These are phyloP conservation scores for Eucalyptus melliodora DNA, from an alignment of 345 rosid genomes.

Conservation along the genomic window DNA sequence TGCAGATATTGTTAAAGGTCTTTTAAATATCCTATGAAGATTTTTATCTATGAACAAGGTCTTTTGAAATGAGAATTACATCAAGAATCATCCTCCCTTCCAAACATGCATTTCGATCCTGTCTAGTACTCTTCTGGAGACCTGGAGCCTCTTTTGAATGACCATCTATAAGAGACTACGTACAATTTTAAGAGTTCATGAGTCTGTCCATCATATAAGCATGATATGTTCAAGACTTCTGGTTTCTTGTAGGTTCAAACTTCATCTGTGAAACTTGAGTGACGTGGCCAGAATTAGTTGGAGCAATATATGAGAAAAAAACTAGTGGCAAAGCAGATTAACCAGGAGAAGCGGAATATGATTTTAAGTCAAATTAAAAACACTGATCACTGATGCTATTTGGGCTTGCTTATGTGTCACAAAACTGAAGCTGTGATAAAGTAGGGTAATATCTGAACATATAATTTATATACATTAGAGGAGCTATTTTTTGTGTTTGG, in stretches of 20 bases:
- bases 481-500: neutral
- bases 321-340: neutral
- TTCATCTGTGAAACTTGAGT: neutral
- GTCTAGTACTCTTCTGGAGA: neutral
- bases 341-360: neutral
- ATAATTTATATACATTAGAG: neutral
- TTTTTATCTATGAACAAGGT: neutral
- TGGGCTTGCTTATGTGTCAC: neutral
- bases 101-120: neutral
- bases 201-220: neutral
- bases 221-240: neutral
- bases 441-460: neutral
- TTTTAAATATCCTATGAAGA: neutral
- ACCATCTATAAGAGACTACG: neutral
- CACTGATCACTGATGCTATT: neutral
- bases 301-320: neutral
- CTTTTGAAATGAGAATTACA: neutral
- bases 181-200: neutral
- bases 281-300: neutral
- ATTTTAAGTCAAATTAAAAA: neutral
- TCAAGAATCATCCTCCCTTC: neutral
- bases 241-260: neutral
- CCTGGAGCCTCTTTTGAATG: neutral
- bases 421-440: neutral
- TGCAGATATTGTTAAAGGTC: neutral